Base-by-base conservation (phyloP, 2,329 filamentous ascomycete species). In the Nemania sp. region DNA sequence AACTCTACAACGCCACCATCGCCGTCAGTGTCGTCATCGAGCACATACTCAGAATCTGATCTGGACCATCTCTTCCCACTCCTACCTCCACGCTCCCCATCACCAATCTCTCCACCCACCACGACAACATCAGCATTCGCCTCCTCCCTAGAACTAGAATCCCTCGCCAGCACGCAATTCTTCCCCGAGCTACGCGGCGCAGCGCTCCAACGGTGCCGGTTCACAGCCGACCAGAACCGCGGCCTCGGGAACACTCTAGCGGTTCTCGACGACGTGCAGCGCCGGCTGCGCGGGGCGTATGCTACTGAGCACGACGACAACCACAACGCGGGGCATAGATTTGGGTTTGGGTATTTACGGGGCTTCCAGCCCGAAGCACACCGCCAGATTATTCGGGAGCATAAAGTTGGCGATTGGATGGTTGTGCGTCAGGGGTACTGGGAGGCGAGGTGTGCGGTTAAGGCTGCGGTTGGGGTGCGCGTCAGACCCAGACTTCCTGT, bases 331-430 rank as follows among this genome's bases (percentile, higher is more conserved):
- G 22, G 22, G 37, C 12, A 22, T n/a, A n/a, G n/a, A n/a, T n/a
- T n/a, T n/a, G n/a, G n/a, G n/a, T n/a, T n/a, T n/a, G n/a, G n/a
- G n/a, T n/a, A n/a, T n/a, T n/a, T n/a, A n/a, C n/a, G 37, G 3
- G 24, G 26, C 14, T 41, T 41, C 37, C 37, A 41, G 22, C 37
- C 37, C 14, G 37, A 41, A 5, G 37, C 37, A 23, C 37, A 41
- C 11, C 37, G 37, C 3, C 37, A 41, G 22, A 41, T 41, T 22
- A 41, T 41, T n/a, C 37, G 37, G 22, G 37, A 41, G 20, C 37
- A 41, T 9, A 41, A 41, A 22, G 20, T 41, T n/a, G 37, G 37
- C 22, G 37, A 41, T n/a, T 41, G 37, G 37, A 41, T 41, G 14
- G 20, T 41, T 3, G 37, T 41, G 14, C 24, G 37, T 6, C 14